Base-by-base conservation (phyloP, 441 rosid genomes). In the Flueggea neowawraea region DNA sequence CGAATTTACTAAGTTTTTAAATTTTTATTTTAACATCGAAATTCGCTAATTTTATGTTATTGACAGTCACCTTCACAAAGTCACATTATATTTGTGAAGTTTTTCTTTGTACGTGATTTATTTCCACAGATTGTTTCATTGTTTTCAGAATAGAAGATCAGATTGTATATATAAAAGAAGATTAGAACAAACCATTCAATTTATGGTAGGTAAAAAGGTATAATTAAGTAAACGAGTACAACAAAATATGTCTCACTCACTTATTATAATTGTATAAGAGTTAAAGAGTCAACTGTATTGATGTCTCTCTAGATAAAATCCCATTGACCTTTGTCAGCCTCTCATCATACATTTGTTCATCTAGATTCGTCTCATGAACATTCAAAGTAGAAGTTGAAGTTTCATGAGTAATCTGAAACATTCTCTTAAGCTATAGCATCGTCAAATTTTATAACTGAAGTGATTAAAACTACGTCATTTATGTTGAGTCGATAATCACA, bases 41-140 rank as follows among this genome's bases (percentile, higher is more conserved):
- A n/a, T n/a, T n/a, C n/a, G n/a, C n/a, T n/a, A n/a, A n/a, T n/a
- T n/a, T n/a, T n/a, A n/a, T n/a, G n/a, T n/a, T n/a, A n/a, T n/a
- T n/a, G n/a, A n/a, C n/a, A n/a, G n/a, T n/a, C n/a, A n/a, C n/a
- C n/a, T n/a, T n/a, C n/a, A n/a, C n/a, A n/a, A n/a, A n/a, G n/a
- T n/a, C n/a, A n/a, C n/a, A n/a, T n/a, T n/a, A n/a, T n/a, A n/a
- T n/a, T n/a, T n/a, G n/a, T n/a, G n/a, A n/a, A n/a, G n/a, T n/a
- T n/a, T n/a, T n/a, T n/a, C n/a, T n/a, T n/a, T n/a, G n/a, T n/a
- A n/a, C n/a, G n/a, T n/a, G n/a, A n/a, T n/a, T 81, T 91, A 94
- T 87, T 78, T 94, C 97, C 47, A 94, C 91, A 49, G 97, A 94
- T 82, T 94, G 99, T 77, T 94, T 91, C 57, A 94, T 89, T 49